Evolutionary conservation across 2,329 filamentous ascomycete species (phyloP).

Genomic region (Neonectria coccinea): DNA sequence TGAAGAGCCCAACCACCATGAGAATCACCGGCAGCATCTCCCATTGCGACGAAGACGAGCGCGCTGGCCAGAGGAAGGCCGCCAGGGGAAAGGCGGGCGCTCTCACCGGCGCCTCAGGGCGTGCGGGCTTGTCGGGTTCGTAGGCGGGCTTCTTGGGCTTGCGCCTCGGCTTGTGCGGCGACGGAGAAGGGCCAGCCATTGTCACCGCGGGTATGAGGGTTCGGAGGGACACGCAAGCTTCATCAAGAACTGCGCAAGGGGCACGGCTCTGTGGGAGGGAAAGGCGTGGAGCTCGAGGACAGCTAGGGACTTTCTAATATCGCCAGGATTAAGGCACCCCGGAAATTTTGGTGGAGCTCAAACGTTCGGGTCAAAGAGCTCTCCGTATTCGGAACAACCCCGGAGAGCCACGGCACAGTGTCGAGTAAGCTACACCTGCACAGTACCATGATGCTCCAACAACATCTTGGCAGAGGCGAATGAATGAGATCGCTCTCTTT

Average conservation of each 20-base stretch:
- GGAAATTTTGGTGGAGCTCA: slow-evolving; percentile 38
- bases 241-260: slow-evolving; percentile 33
- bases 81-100: slow-evolving; percentile 88
- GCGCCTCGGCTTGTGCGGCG: slow-evolving; percentile 70
- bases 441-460: slow-evolving; percentile 42
- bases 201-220: slow-evolving; percentile 46
- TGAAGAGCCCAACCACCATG: slow-evolving; percentile 90
- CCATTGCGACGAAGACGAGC: slow-evolving; percentile 89
- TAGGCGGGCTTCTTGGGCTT: slow-evolving; percentile 64
- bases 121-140: slow-evolving; percentile 52
- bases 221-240: slow-evolving; percentile 28
- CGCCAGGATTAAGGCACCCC: slow-evolving; percentile 12
- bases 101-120: slow-evolving; percentile 60
- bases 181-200: slow-evolving; percentile 66
- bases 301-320: slow-evolving; percentile 8
- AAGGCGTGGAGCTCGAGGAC: slow-evolving; percentile 26
- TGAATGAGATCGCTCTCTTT: slow-evolving; percentile 16
- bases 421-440: slow-evolving; percentile 19
- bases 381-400: slow-evolving; percentile 41
- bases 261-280: slow-evolving; percentile 10
- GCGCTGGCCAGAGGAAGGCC: slow-evolving; percentile 93
- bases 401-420: slow-evolving; percentile 29
- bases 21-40: slow-evolving; percentile 87
- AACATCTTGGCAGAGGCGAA: slow-evolving; percentile 38
- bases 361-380: slow-evolving; percentile 28